Base-by-base conservation (phyloP, 371 early-diverging fungal genomes). In the Coemansia sp. region DNA sequence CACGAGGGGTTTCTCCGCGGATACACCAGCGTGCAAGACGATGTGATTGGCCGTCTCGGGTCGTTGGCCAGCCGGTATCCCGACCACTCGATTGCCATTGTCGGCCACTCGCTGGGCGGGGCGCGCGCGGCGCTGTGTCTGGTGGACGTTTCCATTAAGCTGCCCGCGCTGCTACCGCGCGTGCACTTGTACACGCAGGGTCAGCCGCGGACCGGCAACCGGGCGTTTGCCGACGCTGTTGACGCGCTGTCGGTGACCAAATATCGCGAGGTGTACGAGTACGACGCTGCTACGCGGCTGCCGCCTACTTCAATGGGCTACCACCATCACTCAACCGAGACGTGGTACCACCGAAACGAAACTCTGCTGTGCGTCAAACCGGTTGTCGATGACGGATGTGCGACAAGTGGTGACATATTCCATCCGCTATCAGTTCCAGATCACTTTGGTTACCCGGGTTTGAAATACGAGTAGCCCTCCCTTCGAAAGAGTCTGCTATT, bases 1-100 rank as follows among this genome's bases (percentile, higher is more conserved):
- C 76, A 75, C 38, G n/a, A 46, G 9, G 75, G 75, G 32, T 75
- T 75, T 43, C 32, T 70, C 33, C 67, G 67, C 1, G 68, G 67
- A 10, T 75, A 72, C 12, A 11, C 44, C 32, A 42, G 42, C 36
- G 72, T 42, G 31, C 58, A 60, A 12, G 66, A 64, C 9, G 36
- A 64, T n/a, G 69, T 64, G 0, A 43, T 74, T 5, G 52, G 60
- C 33, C 43, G 37, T 1, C 40, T 74, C 16, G 32, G 36, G 2
- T 52, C 65, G 18, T 55, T 53, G 3, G 56, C 46, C 16, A 46
- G 7, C 16, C 14, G 14, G 47, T 69, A 58, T 24, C 72, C 72
- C 4, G 64, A 40, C 31, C 59, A 70, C 37, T 16, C 2, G 8
- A 59, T 72, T n/a, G 40, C 59, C 16, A 59, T 58, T 5, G 55